Conservation (phyloP, 805 yeast species). For the Saccharomycopsis fodiens region DNA sequence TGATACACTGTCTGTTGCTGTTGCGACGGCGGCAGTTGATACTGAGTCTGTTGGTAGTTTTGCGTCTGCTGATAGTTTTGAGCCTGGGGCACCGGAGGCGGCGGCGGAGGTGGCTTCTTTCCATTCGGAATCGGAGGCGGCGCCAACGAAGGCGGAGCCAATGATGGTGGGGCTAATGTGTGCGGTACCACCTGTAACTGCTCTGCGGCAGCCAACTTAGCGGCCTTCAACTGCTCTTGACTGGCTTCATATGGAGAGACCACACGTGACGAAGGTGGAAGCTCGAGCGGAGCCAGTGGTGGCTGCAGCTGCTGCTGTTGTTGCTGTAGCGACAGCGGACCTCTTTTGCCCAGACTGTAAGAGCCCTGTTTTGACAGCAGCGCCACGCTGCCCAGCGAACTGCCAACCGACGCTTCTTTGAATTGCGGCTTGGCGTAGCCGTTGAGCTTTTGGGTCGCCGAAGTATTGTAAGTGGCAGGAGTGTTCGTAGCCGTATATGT, state of each 20-base stretch:
- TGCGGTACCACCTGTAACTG: too few relatives aligned
- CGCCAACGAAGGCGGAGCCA: conserved; percentile 7
- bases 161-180: background rate
- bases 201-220: too few relatives aligned
- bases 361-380: background rate
- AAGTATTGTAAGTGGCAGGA: too few relatives aligned
- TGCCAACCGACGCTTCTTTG: too few relatives aligned
- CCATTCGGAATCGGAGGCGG: conserved; percentile 16
- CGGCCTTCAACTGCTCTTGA: conserved; percentile 9
- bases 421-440: too few relatives aligned
- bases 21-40: background rate
- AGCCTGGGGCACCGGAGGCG: conserved; percentile 4
- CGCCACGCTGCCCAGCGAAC: too few relatives aligned
- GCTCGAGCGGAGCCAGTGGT: background rate
- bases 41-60: background rate
- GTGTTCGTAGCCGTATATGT: too few relatives aligned
- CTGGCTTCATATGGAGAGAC: conserved; percentile 17
- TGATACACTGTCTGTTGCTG: background rate
- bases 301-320: background rate
- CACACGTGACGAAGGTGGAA: background rate
- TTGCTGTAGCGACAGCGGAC: too few relatives aligned
- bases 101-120: conserved; percentile 9
- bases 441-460: too few relatives aligned
- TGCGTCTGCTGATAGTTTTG: background rate
- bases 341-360: too few relatives aligned